These are phyloP conservation scores for Protomyces arabidopsidicola DNA, from an alignment of 1,139 yeast species.

Conservation along the genomic window DNA sequence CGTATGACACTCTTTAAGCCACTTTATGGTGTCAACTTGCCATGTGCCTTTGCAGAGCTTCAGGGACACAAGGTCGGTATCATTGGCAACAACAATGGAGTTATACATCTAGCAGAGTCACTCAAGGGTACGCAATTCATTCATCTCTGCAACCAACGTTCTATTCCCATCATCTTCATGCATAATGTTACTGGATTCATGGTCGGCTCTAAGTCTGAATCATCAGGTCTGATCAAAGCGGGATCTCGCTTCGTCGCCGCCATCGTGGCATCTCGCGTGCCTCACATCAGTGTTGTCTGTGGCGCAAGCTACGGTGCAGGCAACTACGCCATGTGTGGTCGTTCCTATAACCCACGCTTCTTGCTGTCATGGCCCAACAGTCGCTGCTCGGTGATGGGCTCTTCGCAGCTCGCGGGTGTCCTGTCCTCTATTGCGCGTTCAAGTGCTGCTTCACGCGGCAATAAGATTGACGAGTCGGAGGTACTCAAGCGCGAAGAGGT, in stretches of 20 bases:
- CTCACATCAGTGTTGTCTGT: slow-evolving; percentile 40
- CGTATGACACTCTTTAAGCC: slow-evolving; percentile 39
- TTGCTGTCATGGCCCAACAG: slow-evolving; percentile 42
- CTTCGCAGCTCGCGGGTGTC: slow-evolving; percentile 41
- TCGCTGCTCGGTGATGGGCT: slow-evolving; percentile 42
- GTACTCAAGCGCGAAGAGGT: slow-evolving; percentile 38
- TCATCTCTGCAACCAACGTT: slow-evolving; percentile 40
- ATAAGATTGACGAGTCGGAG: slow-evolving; percentile 32
- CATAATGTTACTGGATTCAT: slow-evolving; percentile 42
- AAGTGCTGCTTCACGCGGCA: slow-evolving; percentile 35
- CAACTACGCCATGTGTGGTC: slow-evolving; percentile 42
- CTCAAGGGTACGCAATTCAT: slow-evolving; percentile 42
- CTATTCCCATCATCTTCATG: slow-evolving; percentile 39
- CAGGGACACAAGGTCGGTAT: slow-evolving; percentile 40
- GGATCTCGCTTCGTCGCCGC: slow-evolving; percentile 42
- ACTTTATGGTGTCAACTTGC: slow-evolving; percentile 40
- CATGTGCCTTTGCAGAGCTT: slow-evolving; percentile 39
- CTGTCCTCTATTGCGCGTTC: slow-evolving; percentile 34
- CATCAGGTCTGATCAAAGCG: slow-evolving; percentile 42
- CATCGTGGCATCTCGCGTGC: slow-evolving; percentile 41
- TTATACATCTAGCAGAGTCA: slow-evolving; percentile 40
- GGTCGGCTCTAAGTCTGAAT: slow-evolving; percentile 42
- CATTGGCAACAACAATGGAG: slow-evolving; percentile 40
- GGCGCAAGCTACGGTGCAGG: slow-evolving; percentile 43
- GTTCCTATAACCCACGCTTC: slow-evolving; percentile 41